Percentiles rank a stretch among this genome's conserved stretches.
Evolutionary conservation across 164 flowering plant genomes (phyloP).

Genomic region (Liriodendron chinense): DNA sequence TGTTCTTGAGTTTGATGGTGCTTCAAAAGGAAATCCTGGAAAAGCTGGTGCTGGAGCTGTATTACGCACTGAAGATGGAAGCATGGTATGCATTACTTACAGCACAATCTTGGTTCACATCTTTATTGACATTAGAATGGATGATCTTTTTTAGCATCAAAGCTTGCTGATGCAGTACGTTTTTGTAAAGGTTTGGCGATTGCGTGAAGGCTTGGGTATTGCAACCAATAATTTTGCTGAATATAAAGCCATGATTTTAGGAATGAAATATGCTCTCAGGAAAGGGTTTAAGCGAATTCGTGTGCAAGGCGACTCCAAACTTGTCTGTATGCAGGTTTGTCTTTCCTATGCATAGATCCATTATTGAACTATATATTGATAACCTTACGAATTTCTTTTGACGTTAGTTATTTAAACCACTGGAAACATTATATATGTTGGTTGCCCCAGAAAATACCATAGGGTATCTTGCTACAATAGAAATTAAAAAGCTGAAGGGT

Average conservation of each 20-base stretch:
- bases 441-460: no score
- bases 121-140: not conserved
- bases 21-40: slow-evolving; percentile 97
- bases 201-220: slow-evolving; percentile 75
- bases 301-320: slow-evolving; percentile 82
- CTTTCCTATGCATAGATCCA: no score
- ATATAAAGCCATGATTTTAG: slow-evolving; percentile 70
- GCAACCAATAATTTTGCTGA: slow-evolving; percentile 82
- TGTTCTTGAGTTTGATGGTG: slow-evolving; percentile 90
- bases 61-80: slow-evolving; percentile 68
- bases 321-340: slow-evolving; percentile 80
- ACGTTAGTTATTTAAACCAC: no score
- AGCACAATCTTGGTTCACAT: not conserved
- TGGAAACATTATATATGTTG: no score
- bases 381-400: no score
- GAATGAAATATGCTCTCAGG: slow-evolving; percentile 64
- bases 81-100: slow-evolving; percentile 37
- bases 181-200: slow-evolving; percentile 53
- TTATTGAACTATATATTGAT: no score
- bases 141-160: not conserved
- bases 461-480: no score
- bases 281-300: slow-evolving; percentile 62
- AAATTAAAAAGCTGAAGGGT: no score
- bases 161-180: not conserved
- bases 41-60: slow-evolving; percentile 90